Base-by-base conservation (phyloP, 1,284 basidiomycete species). In the Ceratobasidium sp. region DNA sequence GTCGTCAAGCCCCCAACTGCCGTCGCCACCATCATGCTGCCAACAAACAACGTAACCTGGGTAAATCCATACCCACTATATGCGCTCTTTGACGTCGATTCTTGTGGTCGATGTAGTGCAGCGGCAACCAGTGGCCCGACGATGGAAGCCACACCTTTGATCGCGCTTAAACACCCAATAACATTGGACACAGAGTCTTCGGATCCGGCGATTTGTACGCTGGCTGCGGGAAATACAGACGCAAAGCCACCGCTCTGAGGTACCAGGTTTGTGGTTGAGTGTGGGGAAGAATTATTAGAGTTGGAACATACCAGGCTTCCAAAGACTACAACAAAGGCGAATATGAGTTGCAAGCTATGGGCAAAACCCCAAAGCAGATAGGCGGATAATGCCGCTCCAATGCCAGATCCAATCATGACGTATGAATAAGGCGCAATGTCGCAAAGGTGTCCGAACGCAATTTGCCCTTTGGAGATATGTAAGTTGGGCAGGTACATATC, bases 311-410 rank as follows among this genome's bases (percentile, higher is more conserved):
- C 78, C 54, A 77, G 52, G 23, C 48, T 55, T 59, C 75, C 78
- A 48, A 79, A 79, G 6, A 77, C 27, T 20, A 79, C 55, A 10
- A 74, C 78, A 48, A 79, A 79, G 5, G 70, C 76, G 46, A 77
- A 77, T 2, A 77, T 66, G 20, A 73, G 30, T 12, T 48, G 68
- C 20, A 77, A 46, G 44, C 52, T 73, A 62, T 77, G 68, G 8
- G 76, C 75, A 33, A 73, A 79, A 20, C 76, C 78, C 78, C 78
- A 79, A 20, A 79, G 65, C 20, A 77, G 33, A 50, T 59, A 79
- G 8, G 75, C 76, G 6, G 73, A 69, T 6, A 79, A n/a, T 16
- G 78, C 33, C 12, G 76, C 77, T 12, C 70, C 71, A 18, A 65
- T 38, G 2, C 78, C 76, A 20, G 78, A 69, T 16, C 70, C 33